A percentile compares a stretch with the other conserved stretches of the same genome.
Conservation (phyloP, 495 filamentous ascomycete genomes). For the Penicillium maclennaniae region DNA sequence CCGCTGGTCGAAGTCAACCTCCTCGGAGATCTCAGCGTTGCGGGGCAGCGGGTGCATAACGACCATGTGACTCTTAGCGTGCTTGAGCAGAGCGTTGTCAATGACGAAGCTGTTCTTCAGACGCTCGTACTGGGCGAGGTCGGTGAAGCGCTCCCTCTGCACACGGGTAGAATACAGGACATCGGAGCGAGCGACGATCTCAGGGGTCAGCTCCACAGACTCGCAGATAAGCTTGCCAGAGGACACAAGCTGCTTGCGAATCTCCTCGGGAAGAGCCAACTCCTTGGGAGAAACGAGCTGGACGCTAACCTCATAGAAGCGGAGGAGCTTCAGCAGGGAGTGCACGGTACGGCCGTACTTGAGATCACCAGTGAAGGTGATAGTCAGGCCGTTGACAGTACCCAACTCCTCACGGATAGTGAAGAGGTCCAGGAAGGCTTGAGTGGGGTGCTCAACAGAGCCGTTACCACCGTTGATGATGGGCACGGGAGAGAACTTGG, state of each 20-base stretch:
- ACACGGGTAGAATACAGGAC: conserved; percentile 95
- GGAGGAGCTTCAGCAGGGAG: conserved; percentile 86
- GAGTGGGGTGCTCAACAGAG: conserved; percentile 90
- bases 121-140: conserved; percentile 72
- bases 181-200: conserved; percentile 77
- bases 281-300: conserved; percentile 82
- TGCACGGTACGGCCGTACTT: conserved; percentile 92
- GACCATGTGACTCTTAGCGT: conserved; percentile 85
- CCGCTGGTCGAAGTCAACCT: conserved; percentile 95
- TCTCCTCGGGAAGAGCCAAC: conserved; percentile 69
- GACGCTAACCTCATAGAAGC: conserved; percentile 89
- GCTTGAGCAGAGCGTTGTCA: conserved; percentile 83
- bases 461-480: conserved; percentile 98
- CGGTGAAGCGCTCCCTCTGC: conserved; percentile 90
- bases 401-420: conserved; percentile 97
- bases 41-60: conserved; percentile 94
- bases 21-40: conserved; percentile 87
- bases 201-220: conserved; percentile 72
- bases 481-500: conserved; percentile 80
- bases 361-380: conserved; percentile 93
- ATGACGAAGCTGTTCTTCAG: conserved; percentile 85
- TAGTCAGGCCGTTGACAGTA: conserved; percentile 86
- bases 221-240: conserved; percentile 73
- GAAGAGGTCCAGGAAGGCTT: conserved; percentile 97
- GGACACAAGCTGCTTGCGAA: conserved; percentile 64